These are phyloP conservation scores for Diaporthe eres DNA, from an alignment of 2,329 filamentous ascomycete species.

Conservation along the genomic window DNA sequence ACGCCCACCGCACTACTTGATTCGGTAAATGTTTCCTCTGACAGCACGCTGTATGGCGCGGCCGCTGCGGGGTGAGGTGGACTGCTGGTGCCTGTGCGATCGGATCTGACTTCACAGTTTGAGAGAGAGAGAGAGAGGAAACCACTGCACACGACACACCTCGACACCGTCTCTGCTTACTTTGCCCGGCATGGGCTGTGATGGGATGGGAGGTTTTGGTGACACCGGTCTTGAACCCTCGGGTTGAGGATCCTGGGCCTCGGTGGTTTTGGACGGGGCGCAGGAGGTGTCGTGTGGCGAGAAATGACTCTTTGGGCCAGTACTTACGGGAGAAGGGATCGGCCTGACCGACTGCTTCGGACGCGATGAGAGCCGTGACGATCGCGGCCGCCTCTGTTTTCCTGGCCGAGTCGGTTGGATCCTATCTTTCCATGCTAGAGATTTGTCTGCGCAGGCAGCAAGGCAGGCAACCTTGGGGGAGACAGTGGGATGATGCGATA, in stretches of 20 bases:
- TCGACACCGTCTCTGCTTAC: neutral
- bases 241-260: neutral
- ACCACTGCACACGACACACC: neutral
- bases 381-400: neutral
- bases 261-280: neutral
- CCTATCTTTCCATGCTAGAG: neutral
- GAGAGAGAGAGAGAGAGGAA: neutral
- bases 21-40: conserved; percentile 26
- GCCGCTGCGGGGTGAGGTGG: neutral
- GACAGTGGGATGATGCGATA: neutral
- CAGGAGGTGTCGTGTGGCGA: neutral
- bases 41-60: too few relatives aligned
- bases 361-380: neutral
- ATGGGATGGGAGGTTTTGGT: neutral
- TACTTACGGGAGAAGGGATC: neutral
- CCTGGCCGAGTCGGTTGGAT: neutral
- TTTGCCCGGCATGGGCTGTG: neutral
- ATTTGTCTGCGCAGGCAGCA: neutral
- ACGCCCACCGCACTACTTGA: neutral
- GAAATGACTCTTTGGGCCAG: neutral
- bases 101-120: neutral
- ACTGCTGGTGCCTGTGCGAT: neutral
- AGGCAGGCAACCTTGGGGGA: too few relatives aligned
- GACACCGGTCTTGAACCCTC: neutral
- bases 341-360: neutral